phyloP scores from a whole-genome alignment of 805 yeast genomes.

The Clavispora vitiphila region DNA sequence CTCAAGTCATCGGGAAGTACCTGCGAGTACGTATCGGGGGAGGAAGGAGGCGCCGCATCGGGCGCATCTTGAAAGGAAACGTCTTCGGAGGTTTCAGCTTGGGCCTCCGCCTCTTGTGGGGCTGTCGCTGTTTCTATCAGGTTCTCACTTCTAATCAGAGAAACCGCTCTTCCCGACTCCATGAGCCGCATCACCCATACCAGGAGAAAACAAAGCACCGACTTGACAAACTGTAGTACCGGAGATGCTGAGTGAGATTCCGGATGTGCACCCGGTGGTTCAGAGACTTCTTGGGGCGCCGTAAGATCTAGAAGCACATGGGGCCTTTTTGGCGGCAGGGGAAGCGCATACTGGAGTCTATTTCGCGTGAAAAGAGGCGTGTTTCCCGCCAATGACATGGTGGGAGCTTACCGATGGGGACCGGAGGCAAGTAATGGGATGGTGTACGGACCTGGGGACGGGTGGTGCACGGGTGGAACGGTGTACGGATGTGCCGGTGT shows the following conservation, averaged over 20 bases:
- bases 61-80: neutral
- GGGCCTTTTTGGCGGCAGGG: neutral
- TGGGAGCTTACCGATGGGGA: neutral
- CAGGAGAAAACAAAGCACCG: neutral
- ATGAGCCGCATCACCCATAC: neutral
- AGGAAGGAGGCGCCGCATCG: neutral
- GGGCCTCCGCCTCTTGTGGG: too few relatives aligned
- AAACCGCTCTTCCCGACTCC: neutral
- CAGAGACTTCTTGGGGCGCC: neutral
- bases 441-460: neutral
- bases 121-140: too few relatives aligned
- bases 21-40: neutral
- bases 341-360: neutral
- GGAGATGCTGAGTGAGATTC: neutral
- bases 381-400: neutral
- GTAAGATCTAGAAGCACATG: neutral
- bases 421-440: neutral
- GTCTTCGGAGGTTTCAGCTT: neutral
- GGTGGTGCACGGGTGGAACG: neutral
- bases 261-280: neutral
- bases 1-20: neutral
- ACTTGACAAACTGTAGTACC: neutral
- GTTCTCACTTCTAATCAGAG: neutral
- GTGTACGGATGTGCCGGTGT: neutral
- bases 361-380: neutral